Base-by-base conservation (phyloP, 495 filamentous ascomycete species). In the Trichocladium uniseriatum region DNA sequence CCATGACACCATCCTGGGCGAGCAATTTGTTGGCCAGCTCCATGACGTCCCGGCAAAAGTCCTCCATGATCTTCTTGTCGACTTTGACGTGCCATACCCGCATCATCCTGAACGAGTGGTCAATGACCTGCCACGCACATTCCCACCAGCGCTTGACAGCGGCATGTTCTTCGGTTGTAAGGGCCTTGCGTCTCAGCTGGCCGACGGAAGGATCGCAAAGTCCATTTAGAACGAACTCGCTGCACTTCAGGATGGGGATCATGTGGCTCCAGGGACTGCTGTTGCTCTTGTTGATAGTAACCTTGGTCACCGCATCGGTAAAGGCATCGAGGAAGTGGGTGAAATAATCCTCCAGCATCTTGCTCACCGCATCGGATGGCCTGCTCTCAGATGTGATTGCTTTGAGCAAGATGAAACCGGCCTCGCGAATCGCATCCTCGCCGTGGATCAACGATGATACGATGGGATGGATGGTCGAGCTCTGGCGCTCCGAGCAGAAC, bases 31-130 rank as follows among this genome's bases (percentile, higher is more conserved):
- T 85, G 2, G 89, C 89, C 56, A 95, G 86, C 53, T 96, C 85
- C 74, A 97, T 97, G 22, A 84, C 83, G 57, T 96, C 87, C 53
- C 92, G 80, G 58, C 87, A 92, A 55, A 97, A 96, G 42, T 97
- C 85, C 59, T 84, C 79, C 86, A 98, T 85, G 20, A 75, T 69
- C 14, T 73, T 66, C 64, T 86, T 87, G 22, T 90, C 82, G 48
- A 75, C 66, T 9, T 78, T 76, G 19, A 77, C 66, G 43, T 81
- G 80, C 91, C 92, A 98, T 4, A 63, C 64, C 55, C 95, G 87
- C 18, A 87, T 91, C 58, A 79, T 80, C 39, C 78, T 70, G 60
- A 96, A 95, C n/a, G 94, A 86, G 13, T 83, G 79, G 3, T 79
- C 80, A 40, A 96, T 65, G 24, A 77, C 77, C 36, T 78, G 75